A percentile compares a stretch with the other conserved stretches of the same genome.
These are phyloP conservation scores for Ceratopteris richardii DNA, from an alignment of 75 land plant species.

Conservation along the genomic window DNA sequence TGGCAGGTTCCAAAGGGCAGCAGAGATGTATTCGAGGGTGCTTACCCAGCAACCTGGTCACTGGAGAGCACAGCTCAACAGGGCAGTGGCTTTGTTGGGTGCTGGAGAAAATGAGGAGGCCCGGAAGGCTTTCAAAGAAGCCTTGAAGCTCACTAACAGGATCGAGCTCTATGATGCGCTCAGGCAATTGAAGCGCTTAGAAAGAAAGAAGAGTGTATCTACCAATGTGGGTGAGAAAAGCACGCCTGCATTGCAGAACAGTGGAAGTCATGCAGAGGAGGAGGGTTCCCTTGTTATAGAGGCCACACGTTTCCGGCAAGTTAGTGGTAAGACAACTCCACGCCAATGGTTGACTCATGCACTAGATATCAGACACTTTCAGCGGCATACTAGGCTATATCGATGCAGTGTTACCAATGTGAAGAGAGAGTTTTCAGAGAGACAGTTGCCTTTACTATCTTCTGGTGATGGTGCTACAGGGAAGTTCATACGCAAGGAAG, in stretches of 20 bases:
- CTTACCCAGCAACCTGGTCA: constrained; percentile 64
- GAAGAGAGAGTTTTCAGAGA: constrained; percentile 44
- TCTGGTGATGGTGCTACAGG: constrained; percentile 48
- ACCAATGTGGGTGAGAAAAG: constrained; percentile 13
- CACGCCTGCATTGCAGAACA: constrained; percentile 9
- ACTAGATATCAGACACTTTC: constrained; percentile 70
- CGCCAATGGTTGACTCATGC: constrained; percentile 60
- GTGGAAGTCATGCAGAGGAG: constrained; percentile 13
- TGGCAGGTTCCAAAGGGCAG: constrained; percentile 78
- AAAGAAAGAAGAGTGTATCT: constrained; percentile 35
- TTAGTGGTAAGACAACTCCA: constrained; percentile 50
- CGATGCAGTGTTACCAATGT: constrained; percentile 57
- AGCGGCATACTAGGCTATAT: constrained; percentile 62
- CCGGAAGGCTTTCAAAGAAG: constrained; percentile 82
- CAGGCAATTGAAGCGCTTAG: constrained; percentile 65
- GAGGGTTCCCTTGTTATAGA: constrained; percentile 35
- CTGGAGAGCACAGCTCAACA: constrained; percentile 97
- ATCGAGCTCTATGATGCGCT: constrained; percentile 90
- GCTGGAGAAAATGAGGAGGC: constrained; percentile 93
- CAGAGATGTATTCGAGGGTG: constrained; percentile 96
- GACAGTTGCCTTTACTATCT: constrained; percentile 43
- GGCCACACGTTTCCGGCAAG: constrained; percentile 47
- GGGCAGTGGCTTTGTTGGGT: constrained; percentile 80
- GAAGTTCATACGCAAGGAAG: constrained; percentile 75
- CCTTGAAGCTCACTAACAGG: constrained; percentile 91